These are phyloP conservation scores for Tremella yokohamensis DNA, from an alignment of 768 basidiomycete genomes.

Conservation along the genomic window DNA sequence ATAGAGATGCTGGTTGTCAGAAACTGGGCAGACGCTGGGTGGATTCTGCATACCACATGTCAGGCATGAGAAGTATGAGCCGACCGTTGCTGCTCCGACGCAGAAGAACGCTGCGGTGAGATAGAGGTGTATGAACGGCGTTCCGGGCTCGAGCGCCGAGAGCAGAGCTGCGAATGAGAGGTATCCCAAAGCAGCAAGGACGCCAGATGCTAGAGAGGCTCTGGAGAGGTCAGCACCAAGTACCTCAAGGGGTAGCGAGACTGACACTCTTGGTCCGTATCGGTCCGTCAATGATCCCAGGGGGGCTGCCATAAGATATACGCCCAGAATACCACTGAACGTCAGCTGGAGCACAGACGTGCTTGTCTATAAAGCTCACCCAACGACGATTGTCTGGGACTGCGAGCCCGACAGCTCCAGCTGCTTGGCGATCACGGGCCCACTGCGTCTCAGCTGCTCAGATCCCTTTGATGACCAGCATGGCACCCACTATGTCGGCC, in stretches of 20 bases:
- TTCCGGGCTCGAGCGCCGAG: conserved; percentile 17
- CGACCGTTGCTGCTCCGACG: conserved; percentile 48
- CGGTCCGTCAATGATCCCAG: conserved; percentile 46
- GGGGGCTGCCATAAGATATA: conserved; percentile 50
- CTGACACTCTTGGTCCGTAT: conserved; percentile 48
- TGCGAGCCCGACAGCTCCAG: conserved; percentile 40
- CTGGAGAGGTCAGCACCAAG: conserved; percentile 15
- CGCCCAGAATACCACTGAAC: conserved; percentile 43
- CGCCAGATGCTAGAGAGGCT: conserved; percentile 37
- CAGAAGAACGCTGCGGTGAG: conserved; percentile 39
- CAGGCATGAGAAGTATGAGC: conserved; percentile 48
- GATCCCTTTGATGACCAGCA: background rate
- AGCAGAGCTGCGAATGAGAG: conserved; percentile 42
- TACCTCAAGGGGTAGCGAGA: background rate
- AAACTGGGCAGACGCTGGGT: background rate
- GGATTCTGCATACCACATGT: conserved; percentile 40
- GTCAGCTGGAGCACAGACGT: background rate
- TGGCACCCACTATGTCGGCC: conserved; percentile 45
- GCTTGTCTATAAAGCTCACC: conserved; percentile 19
- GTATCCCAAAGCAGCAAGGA: conserved; percentile 44
- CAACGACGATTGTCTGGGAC: conserved; percentile 47
- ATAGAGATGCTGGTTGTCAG: background rate
- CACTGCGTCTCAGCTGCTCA: conserved; percentile 17
- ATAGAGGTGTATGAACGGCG: conserved; percentile 34
- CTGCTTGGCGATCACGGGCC: conserved; percentile 40